Evolutionary conservation across 768 basidiomycete genomes (phyloP).

Genomic region (Russula sp.): DNA sequence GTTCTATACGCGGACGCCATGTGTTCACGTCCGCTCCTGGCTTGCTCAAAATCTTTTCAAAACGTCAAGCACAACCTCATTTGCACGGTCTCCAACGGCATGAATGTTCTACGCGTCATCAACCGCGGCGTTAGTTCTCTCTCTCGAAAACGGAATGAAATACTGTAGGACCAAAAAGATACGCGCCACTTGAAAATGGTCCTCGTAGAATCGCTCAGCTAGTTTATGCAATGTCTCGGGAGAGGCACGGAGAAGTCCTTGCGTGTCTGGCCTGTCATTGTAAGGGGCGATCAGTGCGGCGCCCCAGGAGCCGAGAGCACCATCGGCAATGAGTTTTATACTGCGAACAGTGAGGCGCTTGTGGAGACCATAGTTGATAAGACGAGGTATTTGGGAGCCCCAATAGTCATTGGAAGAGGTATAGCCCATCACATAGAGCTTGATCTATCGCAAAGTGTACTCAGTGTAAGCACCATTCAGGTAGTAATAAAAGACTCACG

Average conservation of each 20-base stretch:
- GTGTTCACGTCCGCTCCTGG: conserved; percentile 39
- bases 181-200: conserved; percentile 81
- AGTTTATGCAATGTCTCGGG: conserved; percentile 52
- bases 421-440: conserved; percentile 61
- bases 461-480: not conserved
- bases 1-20: conserved; percentile 82
- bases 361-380: conserved; percentile 39
- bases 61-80: conserved; percentile 81
- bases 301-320: conserved; percentile 90
- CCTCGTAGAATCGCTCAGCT: conserved; percentile 61
- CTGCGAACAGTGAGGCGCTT: conserved; percentile 44
- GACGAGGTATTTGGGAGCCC: conserved; percentile 37
- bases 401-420: conserved; percentile 38
- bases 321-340: conserved; percentile 77
- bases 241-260: conserved; percentile 63
- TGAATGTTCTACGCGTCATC: conserved; percentile 66
- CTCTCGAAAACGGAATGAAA: not conserved
- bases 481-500: conserved; percentile 41
- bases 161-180: not conserved
- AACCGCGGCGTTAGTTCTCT: not conserved
- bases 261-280: conserved; percentile 67
- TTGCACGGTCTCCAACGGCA: conserved; percentile 87
- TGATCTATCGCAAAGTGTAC: conserved; percentile 41
- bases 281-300: conserved; percentile 87
- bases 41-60: conserved; percentile 51